These are phyloP conservation scores for Geotrichum candidum DNA, from an alignment of 1,139 yeast genomes.

Conservation along the genomic window DNA sequence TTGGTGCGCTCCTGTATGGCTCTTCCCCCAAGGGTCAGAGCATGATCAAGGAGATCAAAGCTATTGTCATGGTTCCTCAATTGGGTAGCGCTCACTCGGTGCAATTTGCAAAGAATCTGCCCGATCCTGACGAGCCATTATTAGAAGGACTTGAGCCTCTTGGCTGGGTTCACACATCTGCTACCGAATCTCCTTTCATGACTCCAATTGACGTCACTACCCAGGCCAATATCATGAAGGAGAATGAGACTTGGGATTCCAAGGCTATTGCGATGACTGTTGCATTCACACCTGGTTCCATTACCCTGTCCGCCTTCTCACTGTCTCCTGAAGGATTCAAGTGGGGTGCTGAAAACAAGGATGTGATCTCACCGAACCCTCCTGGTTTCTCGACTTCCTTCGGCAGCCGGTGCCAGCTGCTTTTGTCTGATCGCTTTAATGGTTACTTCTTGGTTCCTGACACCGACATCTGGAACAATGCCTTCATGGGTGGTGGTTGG, in stretches of 20 bases:
- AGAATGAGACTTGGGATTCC: constrained; percentile 36
- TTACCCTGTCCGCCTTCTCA: constrained; percentile 64
- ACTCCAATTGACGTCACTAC: constrained; percentile 68
- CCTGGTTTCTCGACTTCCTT: constrained; percentile 58
- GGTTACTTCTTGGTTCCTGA: constrained; percentile 88
- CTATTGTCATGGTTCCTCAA: constrained; percentile 82
- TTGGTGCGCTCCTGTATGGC: constrained; percentile 80
- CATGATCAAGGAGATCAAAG: constrained; percentile 69
- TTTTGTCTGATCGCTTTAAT: constrained; percentile 66
- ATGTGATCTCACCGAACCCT: constrained; percentile 47
- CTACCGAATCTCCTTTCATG: constrained; percentile 54
- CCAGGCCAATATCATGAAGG: constrained; percentile 42
- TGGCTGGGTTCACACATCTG: constrained; percentile 57
- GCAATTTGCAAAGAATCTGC: constrained; percentile 50
- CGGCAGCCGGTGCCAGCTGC: constrained; percentile 60
- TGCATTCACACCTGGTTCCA: constrained; percentile 77
- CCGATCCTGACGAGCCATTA: constrained; percentile 35
- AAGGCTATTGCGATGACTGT: constrained; percentile 56
- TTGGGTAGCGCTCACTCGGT: constrained; percentile 66
- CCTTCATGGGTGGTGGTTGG: constrained; percentile 86
- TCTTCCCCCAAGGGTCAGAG: constrained; percentile 62
- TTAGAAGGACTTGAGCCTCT: constrained; percentile 36
- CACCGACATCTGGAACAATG: constrained; percentile 82
- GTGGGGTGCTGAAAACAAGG: constrained; percentile 72
- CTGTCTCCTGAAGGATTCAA: constrained; percentile 58